Percentiles rank a stretch among this genome's conserved stretches.
These are phyloP conservation scores for Limnomonas spitsbergensis DNA, from an alignment of 139 green algal species.

Conservation along the genomic window DNA sequence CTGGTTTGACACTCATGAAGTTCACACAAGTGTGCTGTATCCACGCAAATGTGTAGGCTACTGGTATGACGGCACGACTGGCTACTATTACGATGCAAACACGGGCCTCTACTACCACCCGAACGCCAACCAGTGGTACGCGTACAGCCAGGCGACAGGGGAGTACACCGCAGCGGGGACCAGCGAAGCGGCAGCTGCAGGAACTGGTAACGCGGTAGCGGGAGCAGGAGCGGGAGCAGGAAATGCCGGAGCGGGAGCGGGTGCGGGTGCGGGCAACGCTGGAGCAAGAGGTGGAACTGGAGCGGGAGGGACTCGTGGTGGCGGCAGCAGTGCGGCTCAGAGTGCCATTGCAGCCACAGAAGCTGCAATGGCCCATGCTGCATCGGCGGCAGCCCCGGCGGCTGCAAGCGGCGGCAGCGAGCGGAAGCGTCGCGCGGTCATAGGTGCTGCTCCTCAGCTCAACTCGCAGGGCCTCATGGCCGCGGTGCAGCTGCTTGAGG, in stretches of 20 bases:
- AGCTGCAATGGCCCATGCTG: background rate
- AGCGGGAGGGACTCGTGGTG: too few relatives aligned
- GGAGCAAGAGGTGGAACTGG: too few relatives aligned
- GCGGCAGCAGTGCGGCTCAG: background rate
- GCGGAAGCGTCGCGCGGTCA: slow-evolving; percentile 24
- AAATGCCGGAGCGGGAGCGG: too few relatives aligned
- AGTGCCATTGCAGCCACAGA: background rate
- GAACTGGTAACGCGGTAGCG: background rate
- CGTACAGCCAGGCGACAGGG: slow-evolving; percentile 11
- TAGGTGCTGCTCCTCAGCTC: slow-evolving; percentile 30
- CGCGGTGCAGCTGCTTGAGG: slow-evolving; percentile 6
- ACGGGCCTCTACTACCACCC: slow-evolving; percentile 21
- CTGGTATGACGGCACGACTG: slow-evolving; percentile 20
- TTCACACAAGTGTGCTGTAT: too few relatives aligned
- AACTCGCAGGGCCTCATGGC: slow-evolving; percentile 30
- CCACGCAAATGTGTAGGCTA: slow-evolving; percentile 15
- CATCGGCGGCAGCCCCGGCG: background rate
- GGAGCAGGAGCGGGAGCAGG: too few relatives aligned
- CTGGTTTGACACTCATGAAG: too few relatives aligned
- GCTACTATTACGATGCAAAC: slow-evolving; percentile 29
- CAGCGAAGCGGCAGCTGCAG: slow-evolving; percentile 10
- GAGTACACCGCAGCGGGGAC: slow-evolving; percentile 13
- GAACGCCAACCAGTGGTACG: slow-evolving; percentile 19
- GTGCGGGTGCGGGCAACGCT: too few relatives aligned
- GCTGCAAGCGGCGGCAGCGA: background rate